Percentiles rank a stretch among this genome's conserved stretches.
phyloP scores from a whole-genome alignment of 371 early-diverging fungal genomes.

The Circinella minor region DNA sequence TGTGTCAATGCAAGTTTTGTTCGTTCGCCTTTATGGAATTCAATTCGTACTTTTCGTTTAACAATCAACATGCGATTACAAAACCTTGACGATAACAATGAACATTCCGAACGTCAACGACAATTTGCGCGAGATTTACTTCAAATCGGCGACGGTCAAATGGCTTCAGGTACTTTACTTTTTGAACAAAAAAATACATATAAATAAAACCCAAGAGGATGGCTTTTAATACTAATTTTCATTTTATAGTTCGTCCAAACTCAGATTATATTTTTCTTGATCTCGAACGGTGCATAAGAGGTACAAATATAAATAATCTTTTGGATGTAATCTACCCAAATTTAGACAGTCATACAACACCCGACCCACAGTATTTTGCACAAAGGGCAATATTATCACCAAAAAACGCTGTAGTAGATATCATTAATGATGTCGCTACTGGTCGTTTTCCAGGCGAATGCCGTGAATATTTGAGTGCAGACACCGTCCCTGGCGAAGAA shows the following conservation, averaged over 20 bases:
- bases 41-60: conserved; percentile 5
- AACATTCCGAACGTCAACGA: too few species aligned
- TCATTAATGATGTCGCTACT: neutral
- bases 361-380: neutral
- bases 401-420: neutral
- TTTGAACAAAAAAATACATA: neutral
- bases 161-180: neutral
- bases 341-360: neutral
- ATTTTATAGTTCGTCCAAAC: too few species aligned
- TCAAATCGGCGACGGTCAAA: conserved; percentile 4
- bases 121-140: conserved; percentile 4
- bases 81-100: neutral
- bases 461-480: neutral
- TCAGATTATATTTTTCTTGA: too few species aligned
- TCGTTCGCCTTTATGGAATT: neutral
- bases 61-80: conserved; percentile 25
- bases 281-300: too few species aligned
- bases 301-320: too few species aligned
- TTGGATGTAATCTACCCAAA: neutral
- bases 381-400: conserved; percentile 6
- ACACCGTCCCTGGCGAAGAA: neutral
- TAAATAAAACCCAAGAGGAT: neutral
- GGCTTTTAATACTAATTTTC: neutral
- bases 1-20: conserved; percentile 6
- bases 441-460: conserved; percentile 3